These are phyloP conservation scores for Linnemannia zychae DNA, from an alignment of 192 early-diverging fungal genomes.

Conservation along the genomic window DNA sequence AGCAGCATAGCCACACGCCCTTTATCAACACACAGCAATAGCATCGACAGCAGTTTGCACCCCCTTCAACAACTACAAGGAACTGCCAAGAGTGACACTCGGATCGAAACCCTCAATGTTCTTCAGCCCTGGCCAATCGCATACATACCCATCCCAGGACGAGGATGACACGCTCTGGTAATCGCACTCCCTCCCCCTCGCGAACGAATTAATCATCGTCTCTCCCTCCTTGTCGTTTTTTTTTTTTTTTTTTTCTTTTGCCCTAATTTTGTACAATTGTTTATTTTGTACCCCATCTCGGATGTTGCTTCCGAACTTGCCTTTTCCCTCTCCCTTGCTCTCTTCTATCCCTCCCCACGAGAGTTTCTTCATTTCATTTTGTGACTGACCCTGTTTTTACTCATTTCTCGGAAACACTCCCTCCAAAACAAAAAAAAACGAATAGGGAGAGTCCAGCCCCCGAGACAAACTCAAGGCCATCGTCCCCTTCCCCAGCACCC, in stretches of 20 bases:
- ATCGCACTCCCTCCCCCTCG: too few relatives aligned
- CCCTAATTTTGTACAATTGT: not conserved
- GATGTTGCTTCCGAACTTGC: slow-evolving; percentile 31
- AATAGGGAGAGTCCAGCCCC: not conserved
- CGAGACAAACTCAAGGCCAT: not conserved
- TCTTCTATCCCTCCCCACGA: not conserved
- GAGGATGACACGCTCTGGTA: slow-evolving; percentile 1
- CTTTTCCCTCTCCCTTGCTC: not conserved
- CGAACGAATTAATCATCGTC: slow-evolving; percentile 7
- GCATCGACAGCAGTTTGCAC: too few relatives aligned
- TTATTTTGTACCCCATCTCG: slow-evolving; percentile 16
- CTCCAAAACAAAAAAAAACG: too few relatives aligned
- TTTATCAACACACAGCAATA: not conserved
- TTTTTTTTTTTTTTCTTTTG: not conserved
- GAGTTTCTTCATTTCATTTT: not conserved
- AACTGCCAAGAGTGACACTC: not conserved
- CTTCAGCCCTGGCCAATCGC: not conserved
- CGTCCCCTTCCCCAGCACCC: slow-evolving; percentile 19
- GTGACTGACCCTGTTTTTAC: not conserved
- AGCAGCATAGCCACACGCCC: too few relatives aligned
- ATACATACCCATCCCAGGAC: not conserved
- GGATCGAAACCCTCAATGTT: not conserved
- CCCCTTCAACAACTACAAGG: too few relatives aligned
- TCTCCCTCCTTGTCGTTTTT: not conserved
- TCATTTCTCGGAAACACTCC: not conserved